phyloP scores from a whole-genome alignment of 148 eudicot genomes.

The Rhododendron henanense region DNA sequence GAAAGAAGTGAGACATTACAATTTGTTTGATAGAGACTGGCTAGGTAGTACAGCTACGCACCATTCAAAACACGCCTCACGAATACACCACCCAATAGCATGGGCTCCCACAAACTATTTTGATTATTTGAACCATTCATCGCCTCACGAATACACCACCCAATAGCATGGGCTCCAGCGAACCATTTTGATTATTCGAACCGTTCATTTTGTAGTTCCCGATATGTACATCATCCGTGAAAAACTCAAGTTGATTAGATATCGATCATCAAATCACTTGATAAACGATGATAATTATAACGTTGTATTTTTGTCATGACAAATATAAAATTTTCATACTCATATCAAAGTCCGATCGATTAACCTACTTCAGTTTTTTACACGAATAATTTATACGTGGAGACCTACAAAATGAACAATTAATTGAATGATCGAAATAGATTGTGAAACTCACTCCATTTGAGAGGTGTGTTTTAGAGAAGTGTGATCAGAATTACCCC shows the following conservation, averaged over 20 bases:
- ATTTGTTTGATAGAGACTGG: too few relatives aligned
- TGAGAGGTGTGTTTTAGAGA: background rate
- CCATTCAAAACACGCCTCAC: too few relatives aligned
- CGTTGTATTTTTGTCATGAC: background rate
- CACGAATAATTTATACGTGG: background rate
- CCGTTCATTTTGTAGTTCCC: background rate
- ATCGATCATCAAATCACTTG: background rate
- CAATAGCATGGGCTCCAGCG: background rate
- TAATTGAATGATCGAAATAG: too few relatives aligned
- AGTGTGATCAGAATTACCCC: background rate
- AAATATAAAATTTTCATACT: too few relatives aligned
- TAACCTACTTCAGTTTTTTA: background rate
- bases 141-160: too few relatives aligned
- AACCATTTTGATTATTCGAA: too few relatives aligned
- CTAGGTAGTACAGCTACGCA: too few relatives aligned
- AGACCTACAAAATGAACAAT: background rate
- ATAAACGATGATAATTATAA: background rate
- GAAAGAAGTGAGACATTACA: background rate
- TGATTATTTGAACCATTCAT: too few relatives aligned
- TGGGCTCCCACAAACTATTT: background rate
- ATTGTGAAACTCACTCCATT: too few relatives aligned
- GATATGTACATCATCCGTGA: background rate
- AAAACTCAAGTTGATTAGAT: background rate
- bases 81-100: too few relatives aligned
- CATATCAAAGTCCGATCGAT: background rate